phyloP scores from a whole-genome alignment of 2,329 filamentous ascomycete species.

The Alternaria triticina region DNA sequence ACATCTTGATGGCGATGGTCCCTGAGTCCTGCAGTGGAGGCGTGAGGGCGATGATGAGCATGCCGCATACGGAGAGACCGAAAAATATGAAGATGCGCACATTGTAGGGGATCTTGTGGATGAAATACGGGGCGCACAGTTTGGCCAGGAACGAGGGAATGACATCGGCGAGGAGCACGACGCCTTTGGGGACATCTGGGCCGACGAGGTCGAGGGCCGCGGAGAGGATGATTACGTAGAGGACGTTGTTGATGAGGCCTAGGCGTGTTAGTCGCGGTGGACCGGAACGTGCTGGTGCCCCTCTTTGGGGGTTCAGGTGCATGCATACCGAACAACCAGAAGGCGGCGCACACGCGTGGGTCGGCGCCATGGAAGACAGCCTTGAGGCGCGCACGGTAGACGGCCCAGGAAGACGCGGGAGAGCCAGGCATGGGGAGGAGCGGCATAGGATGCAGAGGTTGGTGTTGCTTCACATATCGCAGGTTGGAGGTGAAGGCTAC shows the following conservation, averaged over 20 bases:
- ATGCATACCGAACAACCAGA: conserved; percentile 86
- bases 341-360: conserved; percentile 75
- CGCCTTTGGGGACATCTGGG: conserved; percentile 81
- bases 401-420: conserved; percentile 72
- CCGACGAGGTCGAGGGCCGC: conserved; percentile 95
- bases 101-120: conserved; percentile 83
- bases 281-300: not conserved
- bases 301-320: not conserved
- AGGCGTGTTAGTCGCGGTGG: conserved; percentile 11
- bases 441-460: conserved; percentile 27
- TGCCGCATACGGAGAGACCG: conserved; percentile 77
- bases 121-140: conserved; percentile 89
- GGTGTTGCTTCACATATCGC: conserved; percentile 9
- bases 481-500: not conserved
- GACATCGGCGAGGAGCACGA: conserved; percentile 92
- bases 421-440: conserved; percentile 63
- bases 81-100: conserved; percentile 77
- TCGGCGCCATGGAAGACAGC: conserved; percentile 71
- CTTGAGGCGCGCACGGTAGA: conserved; percentile 70
- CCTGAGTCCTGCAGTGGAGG: conserved; percentile 64
- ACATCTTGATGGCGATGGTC: conserved; percentile 76
- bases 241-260: conserved; percentile 95
- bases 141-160: conserved; percentile 89
- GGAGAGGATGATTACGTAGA: conserved; percentile 96
- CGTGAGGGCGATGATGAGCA: conserved; percentile 86